phyloP scores from a whole-genome alignment of 768 basidiomycete species.

The Pleurotus platypus region DNA sequence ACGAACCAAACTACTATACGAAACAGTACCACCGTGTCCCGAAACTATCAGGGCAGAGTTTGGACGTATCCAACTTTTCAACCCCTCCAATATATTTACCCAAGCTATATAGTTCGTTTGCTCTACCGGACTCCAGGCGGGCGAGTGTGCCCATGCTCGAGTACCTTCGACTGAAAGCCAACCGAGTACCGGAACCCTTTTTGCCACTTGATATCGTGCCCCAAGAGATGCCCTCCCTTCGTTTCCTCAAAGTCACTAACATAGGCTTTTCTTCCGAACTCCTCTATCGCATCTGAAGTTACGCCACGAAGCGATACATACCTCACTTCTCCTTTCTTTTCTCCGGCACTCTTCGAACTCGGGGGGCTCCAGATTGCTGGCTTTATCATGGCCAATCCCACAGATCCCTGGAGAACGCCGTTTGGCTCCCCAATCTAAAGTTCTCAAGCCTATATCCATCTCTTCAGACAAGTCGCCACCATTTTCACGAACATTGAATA shows the following conservation, averaged over 20 bases:
- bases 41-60: neutral
- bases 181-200: too few species aligned
- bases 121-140: neutral
- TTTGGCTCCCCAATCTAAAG: neutral
- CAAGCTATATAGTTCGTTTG: neutral
- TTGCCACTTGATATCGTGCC: too few species aligned
- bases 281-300: neutral
- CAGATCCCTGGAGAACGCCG: neutral
- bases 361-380: neutral
- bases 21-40: neutral
- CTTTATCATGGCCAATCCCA: neutral
- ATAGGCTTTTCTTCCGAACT: neutral
- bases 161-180: too few species aligned
- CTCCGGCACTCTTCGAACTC: neutral
- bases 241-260: neutral
- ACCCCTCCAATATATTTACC: too few species aligned
- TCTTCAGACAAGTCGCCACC: too few species aligned
- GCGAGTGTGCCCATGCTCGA: too few species aligned
- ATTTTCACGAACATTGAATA: too few species aligned
- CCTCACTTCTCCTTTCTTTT: neutral
- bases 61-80: neutral
- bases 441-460: too few species aligned
- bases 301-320: neutral
- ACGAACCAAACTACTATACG: neutral
- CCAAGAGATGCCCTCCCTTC: neutral